Base-by-base conservation (phyloP, 2,329 filamentous ascomycete genomes). In the Aspergillus oerlinghausenensis region DNA sequence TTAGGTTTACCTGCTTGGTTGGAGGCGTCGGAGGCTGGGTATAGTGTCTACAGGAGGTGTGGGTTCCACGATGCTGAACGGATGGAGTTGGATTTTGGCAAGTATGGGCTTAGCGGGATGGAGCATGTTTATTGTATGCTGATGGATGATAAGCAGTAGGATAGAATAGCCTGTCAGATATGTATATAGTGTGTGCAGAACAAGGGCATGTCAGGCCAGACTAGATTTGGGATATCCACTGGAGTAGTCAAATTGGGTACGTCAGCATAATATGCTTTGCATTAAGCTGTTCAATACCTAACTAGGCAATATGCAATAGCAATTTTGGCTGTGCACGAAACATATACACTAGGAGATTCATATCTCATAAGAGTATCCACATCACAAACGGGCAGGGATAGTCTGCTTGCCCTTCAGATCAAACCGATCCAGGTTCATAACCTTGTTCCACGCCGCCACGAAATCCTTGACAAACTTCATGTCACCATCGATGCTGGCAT, bases 401-500 rank as follows among this genome's bases (percentile, higher is more conserved):
- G 1, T 19, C 40, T 43, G 40, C 19, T 43, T 43, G 19, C 40
- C 40, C 40, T 43, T n/a, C 32, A 63, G 26, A 62, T 90, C 88
- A 67, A 85, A 91, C 11, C 88, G 82, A 70, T 91, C 88, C 55
- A 87, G 69, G 68, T 88, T 87, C 83, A 88, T 87, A 10, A 91
- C 83, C 84, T 91, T 91, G 65, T 79, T 77, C 88, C 88, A 91
- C 2, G 84, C 86, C 7, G 79, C 75, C 17, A 90, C 80, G 66
- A 91, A 91, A 77, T 91, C 88, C 72, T 82, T 83, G 47, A 84
- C 82, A 57, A 91, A 88, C 78, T 86, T 87, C 56, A 83, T 79
- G 56, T 81, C 70, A 9, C 77, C 80, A 65, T 88, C 88, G 0
- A 77, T 67, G 61, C 79, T 80, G 40, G 77, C 88, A 65, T 91